Percentiles rank a stretch among this genome's conserved stretches.
These are phyloP conservation scores for Epicoccum nigrum DNA, from an alignment of 2,329 filamentous ascomycete species.

Conservation along the genomic window DNA sequence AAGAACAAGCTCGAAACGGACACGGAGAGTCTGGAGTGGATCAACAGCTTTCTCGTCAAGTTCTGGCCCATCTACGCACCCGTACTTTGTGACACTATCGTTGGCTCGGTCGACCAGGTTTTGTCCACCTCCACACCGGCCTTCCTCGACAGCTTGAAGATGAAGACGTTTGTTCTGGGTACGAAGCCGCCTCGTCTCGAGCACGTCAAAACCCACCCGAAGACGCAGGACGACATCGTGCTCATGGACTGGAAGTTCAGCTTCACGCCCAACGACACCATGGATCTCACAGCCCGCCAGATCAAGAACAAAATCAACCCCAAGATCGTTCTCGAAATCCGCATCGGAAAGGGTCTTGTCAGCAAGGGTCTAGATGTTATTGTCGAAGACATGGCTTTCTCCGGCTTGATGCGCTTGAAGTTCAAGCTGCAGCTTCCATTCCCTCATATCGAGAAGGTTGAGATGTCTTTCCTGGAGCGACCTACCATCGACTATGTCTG, in stretches of 20 bases:
- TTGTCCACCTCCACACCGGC: slow-evolving; percentile 88
- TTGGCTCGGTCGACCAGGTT: slow-evolving; percentile 94
- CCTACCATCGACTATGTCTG: slow-evolving; percentile 96
- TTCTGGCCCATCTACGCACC: slow-evolving; percentile 99
- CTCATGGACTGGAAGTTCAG: slow-evolving; percentile 99
- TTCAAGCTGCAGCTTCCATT: slow-evolving; percentile 96
- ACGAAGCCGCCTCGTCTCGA: slow-evolving; percentile 95
- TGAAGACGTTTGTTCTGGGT: slow-evolving; percentile 92
- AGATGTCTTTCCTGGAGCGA: slow-evolving; percentile 90
- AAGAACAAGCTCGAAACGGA: slow-evolving; percentile 89
- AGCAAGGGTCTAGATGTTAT: slow-evolving; percentile 98
- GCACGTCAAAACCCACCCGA: slow-evolving; percentile 97
- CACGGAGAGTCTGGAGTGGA: slow-evolving; percentile 94
- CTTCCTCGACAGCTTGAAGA: slow-evolving; percentile 90
- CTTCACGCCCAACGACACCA: slow-evolving; percentile 93
- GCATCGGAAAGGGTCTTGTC: slow-evolving; percentile 93
- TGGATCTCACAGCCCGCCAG: slow-evolving; percentile 88
- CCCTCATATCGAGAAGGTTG: slow-evolving; percentile 91
- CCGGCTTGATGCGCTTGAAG: slow-evolving; percentile 94
- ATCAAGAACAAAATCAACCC: slow-evolving; percentile 96
- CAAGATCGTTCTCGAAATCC: slow-evolving; percentile 92
- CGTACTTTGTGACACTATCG: slow-evolving; percentile 87
- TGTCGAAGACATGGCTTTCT: slow-evolving; percentile 96
- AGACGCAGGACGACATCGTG: slow-evolving; percentile 91
- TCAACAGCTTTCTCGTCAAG: slow-evolving; percentile 97